These are phyloP conservation scores for Rhodotorula sp. DNA, from an alignment of 1,284 basidiomycete genomes.

Conservation along the genomic window DNA sequence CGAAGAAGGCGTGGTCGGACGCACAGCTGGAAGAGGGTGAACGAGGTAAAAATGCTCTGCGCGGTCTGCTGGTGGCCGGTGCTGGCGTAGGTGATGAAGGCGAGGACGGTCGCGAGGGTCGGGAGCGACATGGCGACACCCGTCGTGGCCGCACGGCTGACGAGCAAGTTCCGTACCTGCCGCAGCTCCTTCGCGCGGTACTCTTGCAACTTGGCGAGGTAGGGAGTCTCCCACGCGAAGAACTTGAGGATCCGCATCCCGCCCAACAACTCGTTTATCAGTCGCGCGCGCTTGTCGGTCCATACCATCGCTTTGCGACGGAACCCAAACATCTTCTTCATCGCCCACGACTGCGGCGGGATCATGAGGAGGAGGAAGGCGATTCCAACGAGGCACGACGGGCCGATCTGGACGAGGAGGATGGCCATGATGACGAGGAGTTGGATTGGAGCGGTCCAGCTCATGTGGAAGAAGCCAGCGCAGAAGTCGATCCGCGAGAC, in stretches of 20 bases:
- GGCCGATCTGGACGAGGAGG: constrained; percentile 69
- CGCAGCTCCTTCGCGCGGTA: constrained; percentile 74
- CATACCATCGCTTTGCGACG: constrained; percentile 78
- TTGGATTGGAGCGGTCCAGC: constrained; percentile 49
- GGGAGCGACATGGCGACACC: constrained; percentile 65
- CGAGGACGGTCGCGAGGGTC: constrained; percentile 74
- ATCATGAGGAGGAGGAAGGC: constrained; percentile 59
- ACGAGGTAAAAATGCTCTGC: constrained; percentile 68
- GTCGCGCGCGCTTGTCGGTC: constrained; percentile 81
- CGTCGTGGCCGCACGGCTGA: constrained; percentile 64
- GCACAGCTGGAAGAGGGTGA: constrained; percentile 69
- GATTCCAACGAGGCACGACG: constrained; percentile 77
- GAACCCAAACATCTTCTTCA: constrained; percentile 71
- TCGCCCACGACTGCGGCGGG: constrained; percentile 67
- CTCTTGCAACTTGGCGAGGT: constrained; percentile 62
- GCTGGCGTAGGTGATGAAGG: constrained; percentile 74
- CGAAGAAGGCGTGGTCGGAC: constrained; percentile 52
- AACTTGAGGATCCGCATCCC: constrained; percentile 89
- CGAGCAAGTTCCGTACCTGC: constrained; percentile 66
- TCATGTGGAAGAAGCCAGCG: constrained; percentile 53
- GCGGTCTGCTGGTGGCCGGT: constrained; percentile 65
- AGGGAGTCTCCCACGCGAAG: constrained; percentile 64
- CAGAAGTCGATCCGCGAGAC: constrained; percentile 82
- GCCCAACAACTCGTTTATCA: constrained; percentile 75
- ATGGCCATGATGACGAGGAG: constrained; percentile 67